phyloP scores from a whole-genome alignment of 73 alveolate species.

The Paramecium primaurelia region DNA sequence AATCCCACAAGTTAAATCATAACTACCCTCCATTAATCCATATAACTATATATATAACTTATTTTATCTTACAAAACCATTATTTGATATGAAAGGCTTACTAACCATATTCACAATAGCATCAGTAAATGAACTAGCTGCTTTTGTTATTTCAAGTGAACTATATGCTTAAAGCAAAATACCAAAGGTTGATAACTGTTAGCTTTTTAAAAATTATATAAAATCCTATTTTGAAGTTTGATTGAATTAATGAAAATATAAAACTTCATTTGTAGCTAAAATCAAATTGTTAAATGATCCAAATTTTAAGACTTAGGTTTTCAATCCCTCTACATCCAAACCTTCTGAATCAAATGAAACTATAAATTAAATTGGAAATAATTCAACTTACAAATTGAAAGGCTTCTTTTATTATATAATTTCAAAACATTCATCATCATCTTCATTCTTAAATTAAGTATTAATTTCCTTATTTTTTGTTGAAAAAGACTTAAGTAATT shows the following conservation, averaged over 20 bases:
- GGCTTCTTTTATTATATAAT: neutral
- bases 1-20: neutral
- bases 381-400: neutral
- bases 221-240: neutral
- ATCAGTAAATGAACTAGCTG: neutral
- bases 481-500: neutral
- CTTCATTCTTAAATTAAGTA: neutral
- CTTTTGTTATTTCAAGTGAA: neutral
- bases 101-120: neutral
- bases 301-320: neutral
- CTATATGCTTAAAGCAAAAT: neutral
- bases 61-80: neutral
- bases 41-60: neutral
- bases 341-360: constrained; percentile 9
- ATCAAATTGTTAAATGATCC: neutral
- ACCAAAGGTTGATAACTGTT: neutral
- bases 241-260: neutral
- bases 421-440: neutral
- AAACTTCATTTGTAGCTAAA: neutral
- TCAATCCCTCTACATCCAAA: neutral
- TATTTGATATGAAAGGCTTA: neutral
- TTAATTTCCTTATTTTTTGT: neutral
- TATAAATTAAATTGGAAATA: neutral
- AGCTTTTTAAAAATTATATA: neutral
- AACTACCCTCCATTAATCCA: neutral